A percentile compares a stretch with the other conserved stretches of the same genome.
phyloP scores from a whole-genome alignment of 371 early-diverging fungal species.

The Mortierella sp. region DNA sequence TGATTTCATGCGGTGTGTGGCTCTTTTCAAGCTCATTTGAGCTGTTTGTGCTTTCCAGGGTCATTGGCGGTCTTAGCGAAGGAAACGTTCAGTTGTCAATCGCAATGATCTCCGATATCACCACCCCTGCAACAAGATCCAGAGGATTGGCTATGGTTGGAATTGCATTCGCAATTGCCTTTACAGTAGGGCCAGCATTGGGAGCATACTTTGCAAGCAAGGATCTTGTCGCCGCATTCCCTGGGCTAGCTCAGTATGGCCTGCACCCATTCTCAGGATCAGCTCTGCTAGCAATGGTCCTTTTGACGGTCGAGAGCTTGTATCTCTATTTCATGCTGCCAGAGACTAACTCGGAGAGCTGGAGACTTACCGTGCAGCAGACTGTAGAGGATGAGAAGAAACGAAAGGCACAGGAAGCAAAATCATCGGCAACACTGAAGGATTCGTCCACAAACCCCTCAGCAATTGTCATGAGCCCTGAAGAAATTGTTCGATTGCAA shows the following conservation, averaged over 20 bases:
- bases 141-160: constrained; percentile 93
- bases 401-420: background rate
- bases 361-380: constrained; percentile 44
- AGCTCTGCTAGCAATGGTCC: constrained; percentile 85
- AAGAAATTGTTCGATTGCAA: constrained; percentile 40
- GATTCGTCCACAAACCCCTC: background rate
- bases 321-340: constrained; percentile 82
- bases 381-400: constrained; percentile 26
- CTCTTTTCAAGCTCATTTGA: constrained; percentile 86
- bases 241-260: constrained; percentile 66
- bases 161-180: constrained; percentile 95
- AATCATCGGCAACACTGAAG: background rate
- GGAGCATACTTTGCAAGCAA: constrained; percentile 91
- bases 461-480: constrained; percentile 10
- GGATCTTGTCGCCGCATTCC: constrained; percentile 70
- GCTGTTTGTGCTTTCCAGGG: constrained; percentile 86
- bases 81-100: constrained; percentile 97
- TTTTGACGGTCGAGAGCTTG: constrained; percentile 83
- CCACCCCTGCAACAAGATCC: constrained; percentile 82
- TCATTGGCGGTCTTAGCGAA: constrained; percentile 95
- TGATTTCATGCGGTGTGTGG: constrained; percentile 90
- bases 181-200: constrained; percentile 95
- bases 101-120: constrained; percentile 96
- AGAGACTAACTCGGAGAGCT: constrained; percentile 78
- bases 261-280: constrained; percentile 86